Evolutionary conservation across 1,284 basidiomycete genomes (phyloP), one percentile per base, ranked within the genome.

Genomic region (Mycosarcoma maydis): DNA sequence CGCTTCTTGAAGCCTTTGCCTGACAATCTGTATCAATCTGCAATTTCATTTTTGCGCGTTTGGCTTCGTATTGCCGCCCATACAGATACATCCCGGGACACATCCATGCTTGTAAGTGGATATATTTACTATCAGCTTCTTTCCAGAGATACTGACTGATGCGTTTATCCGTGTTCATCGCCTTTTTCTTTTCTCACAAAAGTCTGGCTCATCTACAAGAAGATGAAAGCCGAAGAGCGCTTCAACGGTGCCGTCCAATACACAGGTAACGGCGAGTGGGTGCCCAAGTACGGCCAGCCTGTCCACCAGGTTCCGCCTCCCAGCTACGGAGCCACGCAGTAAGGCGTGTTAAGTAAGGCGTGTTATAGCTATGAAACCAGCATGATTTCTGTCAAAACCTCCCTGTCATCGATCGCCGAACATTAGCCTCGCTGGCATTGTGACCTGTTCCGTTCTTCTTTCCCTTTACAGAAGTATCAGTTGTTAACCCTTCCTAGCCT

Each of bases 201-300:
- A 55, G 66, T 69, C 62, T 73, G 61, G 61, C 62, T 70, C 6
- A 66, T 73, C 55, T 73, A 59, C 50, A 70, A 66, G 58, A 71
- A 68, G 56, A 75, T 72, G 60, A 65, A 72, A 44, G 70, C 73
- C 43, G 73, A 75, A 45, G 73, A 75, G 43, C 54, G 55, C 10
- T 72, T 49, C 50, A 66, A 66, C 38, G 54, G 48, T 23, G 64
- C 59, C 16, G 60, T 74, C 33, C 34, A 51, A 29, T 74, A 74
- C 57, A 54, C 43, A 3, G 68, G 72, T 46, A 74, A 74, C 50
- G 73, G 70, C 47, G 66, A 72, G 39, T 75, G 66, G 60, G 52
- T 60, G 22, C 58, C 60, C 41, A 57, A 57, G 32, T 50, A 57
- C 32, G 46, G 34, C 24, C 52, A 65, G 43, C 54, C 66, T 19